Percentiles rank a stretch among this genome's conserved stretches.
phyloP scores from a whole-genome alignment of 306 rosid genomes.

The Vicia sativa region DNA sequence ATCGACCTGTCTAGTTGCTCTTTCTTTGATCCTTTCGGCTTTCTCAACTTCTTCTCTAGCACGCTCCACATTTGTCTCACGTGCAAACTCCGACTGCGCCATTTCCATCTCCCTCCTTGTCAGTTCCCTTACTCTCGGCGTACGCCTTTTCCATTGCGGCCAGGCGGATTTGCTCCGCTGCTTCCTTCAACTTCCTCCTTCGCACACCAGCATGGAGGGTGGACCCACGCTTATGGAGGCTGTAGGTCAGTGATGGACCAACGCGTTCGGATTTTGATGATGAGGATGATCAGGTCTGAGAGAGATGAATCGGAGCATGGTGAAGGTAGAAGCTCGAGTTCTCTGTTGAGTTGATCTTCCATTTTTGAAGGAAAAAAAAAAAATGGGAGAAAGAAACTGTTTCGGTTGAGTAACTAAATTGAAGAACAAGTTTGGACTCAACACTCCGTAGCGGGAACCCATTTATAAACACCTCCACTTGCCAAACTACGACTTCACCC shows the following conservation, averaged over 20 bases:
- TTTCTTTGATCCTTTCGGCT: conserved; percentile 82
- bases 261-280: conserved; percentile 29
- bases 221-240: conserved; percentile 76
- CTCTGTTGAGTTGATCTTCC: conserved; percentile 76
- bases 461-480: conserved; percentile 41
- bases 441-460: conserved; percentile 45
- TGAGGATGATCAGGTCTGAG: conserved; percentile 53
- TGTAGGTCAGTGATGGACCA: conserved; percentile 74
- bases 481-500: conserved; percentile 43
- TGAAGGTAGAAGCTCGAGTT: conserved; percentile 81
- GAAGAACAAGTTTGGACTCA: background rate
- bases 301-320: conserved; percentile 58
- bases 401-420: conserved; percentile 14
- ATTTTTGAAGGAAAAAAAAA: conserved; percentile 41
- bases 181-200: conserved; percentile 78
- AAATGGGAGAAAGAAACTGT: conserved; percentile 32
- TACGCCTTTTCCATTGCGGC: conserved; percentile 96
- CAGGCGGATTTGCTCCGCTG: conserved; percentile 89
- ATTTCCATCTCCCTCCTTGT: conserved; percentile 90
- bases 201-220: conserved; percentile 36
- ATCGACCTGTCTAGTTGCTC: conserved; percentile 62
- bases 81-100: conserved; percentile 88
- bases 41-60: conserved; percentile 83
- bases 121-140: conserved; percentile 85
- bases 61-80: conserved; percentile 92